Percentiles rank a stretch among this genome's conserved stretches.
Conservation (phyloP, 768 basidiomycete genomes). For the Suillus luteus region DNA sequence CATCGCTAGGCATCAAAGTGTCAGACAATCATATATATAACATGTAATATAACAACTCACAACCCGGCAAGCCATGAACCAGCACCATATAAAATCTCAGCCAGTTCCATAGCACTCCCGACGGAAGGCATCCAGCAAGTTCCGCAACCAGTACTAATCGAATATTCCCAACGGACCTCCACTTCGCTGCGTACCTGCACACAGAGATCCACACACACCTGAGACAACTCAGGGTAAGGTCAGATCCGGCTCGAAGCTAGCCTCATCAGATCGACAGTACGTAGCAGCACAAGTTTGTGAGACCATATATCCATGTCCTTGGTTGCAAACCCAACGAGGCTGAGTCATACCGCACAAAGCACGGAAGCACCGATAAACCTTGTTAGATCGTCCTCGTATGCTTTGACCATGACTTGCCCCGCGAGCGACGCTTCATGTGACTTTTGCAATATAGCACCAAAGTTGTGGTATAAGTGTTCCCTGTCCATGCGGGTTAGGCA, state of each 20-base stretch:
- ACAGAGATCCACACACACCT: conserved; percentile 4
- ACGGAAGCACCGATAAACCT: conserved; percentile 18
- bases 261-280: background rate
- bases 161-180: conserved; percentile 5
- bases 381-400: conserved; percentile 10
- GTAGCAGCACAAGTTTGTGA: background rate
- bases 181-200: conserved; percentile 12
- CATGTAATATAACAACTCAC: background rate
- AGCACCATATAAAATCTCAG: background rate
- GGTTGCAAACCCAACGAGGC: background rate
- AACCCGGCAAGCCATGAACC: background rate
- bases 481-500: conserved; percentile 2
- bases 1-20: background rate
- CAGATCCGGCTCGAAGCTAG: conserved; percentile 11
- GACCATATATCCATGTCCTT: background rate
- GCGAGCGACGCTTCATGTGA: background rate
- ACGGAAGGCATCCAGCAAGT: background rate
- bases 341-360: conserved; percentile 11
- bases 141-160: background rate
- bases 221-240: background rate
- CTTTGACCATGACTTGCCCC: conserved; percentile 7
- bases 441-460: background rate
- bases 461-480: background rate
- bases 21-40: no score
- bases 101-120: background rate